Evolutionary conservation across 228 moss, liverwort and hornwort genomes (phyloP).

Genomic region (Sphagnum fallax): DNA sequence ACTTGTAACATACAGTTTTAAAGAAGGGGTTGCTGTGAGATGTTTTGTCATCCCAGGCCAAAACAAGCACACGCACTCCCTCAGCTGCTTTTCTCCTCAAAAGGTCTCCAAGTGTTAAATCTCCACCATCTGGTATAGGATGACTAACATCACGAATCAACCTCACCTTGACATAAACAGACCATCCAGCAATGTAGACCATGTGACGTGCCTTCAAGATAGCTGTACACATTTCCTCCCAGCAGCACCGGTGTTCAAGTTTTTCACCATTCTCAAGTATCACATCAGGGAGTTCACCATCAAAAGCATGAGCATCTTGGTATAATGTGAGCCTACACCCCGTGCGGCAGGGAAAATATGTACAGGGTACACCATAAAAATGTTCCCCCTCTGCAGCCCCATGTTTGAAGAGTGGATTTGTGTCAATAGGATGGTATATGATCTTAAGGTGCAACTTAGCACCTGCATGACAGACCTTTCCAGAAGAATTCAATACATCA

Average conservation of each 20-base stretch:
- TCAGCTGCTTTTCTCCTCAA: slow-evolving; percentile 47
- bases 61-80: slow-evolving; percentile 44
- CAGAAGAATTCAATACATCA: slow-evolving; percentile 18
- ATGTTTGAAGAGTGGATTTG: slow-evolving; percentile 19
- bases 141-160: slow-evolving; percentile 30
- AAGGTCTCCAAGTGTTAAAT: slow-evolving; percentile 40
- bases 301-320: slow-evolving; percentile 47
- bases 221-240: slow-evolving; percentile 43
- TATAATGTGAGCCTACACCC: slow-evolving; percentile 27
- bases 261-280: slow-evolving; percentile 27
- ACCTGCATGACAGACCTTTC: slow-evolving; percentile 27
- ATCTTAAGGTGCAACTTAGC: slow-evolving; percentile 30
- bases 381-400: slow-evolving; percentile 26
- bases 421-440: slow-evolving; percentile 27
- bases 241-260: slow-evolving; percentile 32
- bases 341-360: slow-evolving; percentile 52
- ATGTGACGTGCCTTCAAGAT: slow-evolving; percentile 48
- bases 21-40: slow-evolving; percentile 39
- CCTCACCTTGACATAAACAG: slow-evolving; percentile 28
- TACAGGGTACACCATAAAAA: slow-evolving; percentile 30
- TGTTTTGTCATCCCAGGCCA: slow-evolving; percentile 60
- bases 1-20: slow-evolving; percentile 27
- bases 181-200: slow-evolving; percentile 54
- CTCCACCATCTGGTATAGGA: slow-evolving; percentile 27
- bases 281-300: slow-evolving; percentile 31